Evolutionary conservation across 768 basidiomycete species (phyloP).

Genomic region (Rhizopogon vulgaris): DNA sequence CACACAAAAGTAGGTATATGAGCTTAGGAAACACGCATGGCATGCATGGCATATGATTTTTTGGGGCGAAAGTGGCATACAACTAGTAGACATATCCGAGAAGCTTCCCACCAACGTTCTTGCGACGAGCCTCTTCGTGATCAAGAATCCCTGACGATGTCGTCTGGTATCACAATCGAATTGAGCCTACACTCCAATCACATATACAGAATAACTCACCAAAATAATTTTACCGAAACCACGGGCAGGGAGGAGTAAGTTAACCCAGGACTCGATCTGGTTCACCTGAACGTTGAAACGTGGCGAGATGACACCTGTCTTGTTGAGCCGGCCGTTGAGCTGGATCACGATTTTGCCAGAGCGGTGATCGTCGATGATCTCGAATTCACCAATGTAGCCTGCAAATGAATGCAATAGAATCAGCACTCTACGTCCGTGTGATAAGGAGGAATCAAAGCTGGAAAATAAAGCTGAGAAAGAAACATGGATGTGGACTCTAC

Average conservation of each 20-base stretch:
- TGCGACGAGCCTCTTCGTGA: slow-evolving; percentile 97
- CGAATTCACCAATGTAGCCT: slow-evolving; percentile 99
- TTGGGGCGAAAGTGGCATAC: slow-evolving; percentile 17
- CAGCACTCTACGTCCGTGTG: slow-evolving; percentile 29
- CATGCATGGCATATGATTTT: slow-evolving; percentile 8
- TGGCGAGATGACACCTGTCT: slow-evolving; percentile 99
- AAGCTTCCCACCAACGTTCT: slow-evolving; percentile 95
- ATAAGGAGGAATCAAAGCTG: slow-evolving; percentile 26
- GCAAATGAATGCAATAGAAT: slow-evolving; percentile 7
- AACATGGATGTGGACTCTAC: slow-evolving; percentile 23
- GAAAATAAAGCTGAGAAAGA: neutral
- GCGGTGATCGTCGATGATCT: slow-evolving; percentile 98
- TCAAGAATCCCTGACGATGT: slow-evolving; percentile 98
- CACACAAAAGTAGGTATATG: slow-evolving; percentile 4
- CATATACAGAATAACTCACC: slow-evolving; percentile 36
- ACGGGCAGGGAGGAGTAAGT: slow-evolving; percentile 92
- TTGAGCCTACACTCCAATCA: neutral
- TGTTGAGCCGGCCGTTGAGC: slow-evolving; percentile 97
- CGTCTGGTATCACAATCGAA: slow-evolving; percentile 45
- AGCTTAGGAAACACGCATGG: slow-evolving; percentile 4
- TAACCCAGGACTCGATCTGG: slow-evolving; percentile 96
- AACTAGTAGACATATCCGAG: slow-evolving; percentile 85
- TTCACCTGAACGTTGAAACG: slow-evolving; percentile 93
- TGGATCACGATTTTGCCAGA: slow-evolving; percentile 97
- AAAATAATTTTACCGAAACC: slow-evolving; percentile 96